Evolutionary conservation across 108 stramenopile species (phyloP).

Genomic region (Bacterosira constricta): DNA sequence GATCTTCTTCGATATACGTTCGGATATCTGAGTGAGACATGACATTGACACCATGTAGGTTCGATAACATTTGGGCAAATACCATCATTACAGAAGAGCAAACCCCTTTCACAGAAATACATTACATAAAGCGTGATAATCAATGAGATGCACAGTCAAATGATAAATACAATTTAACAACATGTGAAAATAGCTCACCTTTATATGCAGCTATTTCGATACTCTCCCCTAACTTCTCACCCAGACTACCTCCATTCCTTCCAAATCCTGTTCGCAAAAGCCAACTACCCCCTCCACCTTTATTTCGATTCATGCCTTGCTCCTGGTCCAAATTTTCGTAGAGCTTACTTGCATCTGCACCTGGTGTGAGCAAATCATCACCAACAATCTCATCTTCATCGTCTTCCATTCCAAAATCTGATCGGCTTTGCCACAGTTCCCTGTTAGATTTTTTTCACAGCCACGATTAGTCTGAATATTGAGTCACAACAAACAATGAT

Average conservation of each 20-base stretch:
- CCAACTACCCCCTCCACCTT: slow-evolving; percentile 85
- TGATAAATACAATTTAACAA: too few species aligned
- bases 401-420: slow-evolving; percentile 53
- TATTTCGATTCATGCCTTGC: slow-evolving; percentile 24
- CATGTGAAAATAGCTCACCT: too few species aligned
- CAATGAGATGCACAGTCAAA: not conserved
- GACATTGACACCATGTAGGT: slow-evolving; percentile 85
- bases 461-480: not conserved
- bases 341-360: slow-evolving; percentile 62
- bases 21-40: slow-evolving; percentile 86
- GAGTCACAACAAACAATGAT: not conserved
- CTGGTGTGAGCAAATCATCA: slow-evolving; percentile 64
- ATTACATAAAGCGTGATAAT: not conserved
- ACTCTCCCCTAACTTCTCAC: slow-evolving; percentile 86
- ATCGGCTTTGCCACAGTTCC: slow-evolving; percentile 70
- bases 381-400: slow-evolving; percentile 72
- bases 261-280: slow-evolving; percentile 76
- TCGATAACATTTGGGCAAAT: slow-evolving; percentile 70
- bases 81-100: slow-evolving; percentile 71
- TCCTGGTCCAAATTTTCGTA: slow-evolving; percentile 52
- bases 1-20: slow-evolving; percentile 68
- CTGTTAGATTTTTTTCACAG: not conserved
- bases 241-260: slow-evolving; percentile 65
- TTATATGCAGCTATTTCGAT: slow-evolving; percentile 85
- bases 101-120: slow-evolving; percentile 47